A percentile compares a stretch with the other conserved stretches of the same genome.
These are phyloP conservation scores for Calonectria fujianensis DNA, from an alignment of 2,329 filamentous ascomycete species.

Conservation along the genomic window DNA sequence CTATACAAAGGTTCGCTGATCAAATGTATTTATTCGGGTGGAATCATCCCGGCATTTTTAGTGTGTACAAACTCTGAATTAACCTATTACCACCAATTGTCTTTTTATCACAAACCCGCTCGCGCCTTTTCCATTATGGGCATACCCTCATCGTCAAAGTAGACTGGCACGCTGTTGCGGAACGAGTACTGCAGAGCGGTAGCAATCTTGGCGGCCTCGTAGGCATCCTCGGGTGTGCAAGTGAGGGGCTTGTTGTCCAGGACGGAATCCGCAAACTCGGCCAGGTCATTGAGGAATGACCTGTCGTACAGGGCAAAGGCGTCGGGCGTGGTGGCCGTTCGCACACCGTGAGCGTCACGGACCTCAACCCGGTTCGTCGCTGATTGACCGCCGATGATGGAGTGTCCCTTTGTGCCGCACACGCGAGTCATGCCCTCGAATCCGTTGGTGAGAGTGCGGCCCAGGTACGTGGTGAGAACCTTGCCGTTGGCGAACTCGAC, in stretches of 20 bases:
- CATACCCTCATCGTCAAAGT: constrained; percentile 5
- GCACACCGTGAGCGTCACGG: constrained; percentile 3
- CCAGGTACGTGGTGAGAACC: not conserved
- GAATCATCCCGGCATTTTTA: too few relatives aligned
- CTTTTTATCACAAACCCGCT: not conserved
- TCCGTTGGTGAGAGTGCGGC: constrained; percentile 1
- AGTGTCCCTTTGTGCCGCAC: not conserved
- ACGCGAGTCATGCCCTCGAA: constrained; percentile 1
- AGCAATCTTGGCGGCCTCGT: constrained; percentile 8
- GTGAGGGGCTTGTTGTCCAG: not conserved
- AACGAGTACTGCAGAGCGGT: constrained; percentile 7
- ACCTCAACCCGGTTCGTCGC: constrained; percentile 7
- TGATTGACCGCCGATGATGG: not conserved
- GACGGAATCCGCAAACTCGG: not conserved
- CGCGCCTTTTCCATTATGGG: not conserved
- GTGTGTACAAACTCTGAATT: not conserved
- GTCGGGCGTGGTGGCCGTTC: not conserved
- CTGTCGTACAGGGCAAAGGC: constrained; percentile 5
- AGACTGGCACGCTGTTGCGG: constrained; percentile 5
- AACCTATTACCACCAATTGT: not conserved
- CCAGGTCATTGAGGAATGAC: constrained; percentile 9
- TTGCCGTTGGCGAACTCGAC: constrained; percentile 12
- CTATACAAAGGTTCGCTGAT: too few relatives aligned
- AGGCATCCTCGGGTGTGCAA: not conserved
- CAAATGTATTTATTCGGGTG: too few relatives aligned